phyloP scores from a whole-genome alignment of 352 stramenopile genomes.

The Phytophthora sojae region DNA sequence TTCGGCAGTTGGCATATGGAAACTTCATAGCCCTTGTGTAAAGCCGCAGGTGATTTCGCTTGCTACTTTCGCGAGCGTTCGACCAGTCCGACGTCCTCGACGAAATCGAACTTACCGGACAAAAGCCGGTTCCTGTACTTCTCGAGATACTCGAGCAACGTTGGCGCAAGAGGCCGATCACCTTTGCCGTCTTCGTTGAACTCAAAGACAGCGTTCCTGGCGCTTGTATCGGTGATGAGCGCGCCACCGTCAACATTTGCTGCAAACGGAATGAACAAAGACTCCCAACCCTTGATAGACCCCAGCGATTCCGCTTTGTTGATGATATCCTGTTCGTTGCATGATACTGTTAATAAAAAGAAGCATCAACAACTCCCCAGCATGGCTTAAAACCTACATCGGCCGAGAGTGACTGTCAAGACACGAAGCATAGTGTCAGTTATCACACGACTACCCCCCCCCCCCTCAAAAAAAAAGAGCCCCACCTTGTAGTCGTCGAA shows the following conservation, averaged over 20 bases:
- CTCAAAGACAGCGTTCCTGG: conserved; percentile 71
- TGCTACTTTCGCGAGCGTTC: conserved; percentile 74
- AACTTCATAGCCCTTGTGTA: background rate
- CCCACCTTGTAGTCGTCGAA: conserved; percentile 85
- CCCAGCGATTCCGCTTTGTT: conserved; percentile 55
- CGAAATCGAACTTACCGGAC: conserved; percentile 82
- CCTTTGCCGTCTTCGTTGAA: conserved; percentile 74
- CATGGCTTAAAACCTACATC: conserved; percentile 41
- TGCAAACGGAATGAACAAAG: conserved; percentile 76
- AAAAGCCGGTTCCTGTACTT: conserved; percentile 85
- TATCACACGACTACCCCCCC: background rate
- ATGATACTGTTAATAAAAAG: background rate
- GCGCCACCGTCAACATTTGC: conserved; percentile 71
- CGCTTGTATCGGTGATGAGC: conserved; percentile 61
- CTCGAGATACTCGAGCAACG: conserved; percentile 79
- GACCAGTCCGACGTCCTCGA: conserved; percentile 84
- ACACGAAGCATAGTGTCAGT: no score
- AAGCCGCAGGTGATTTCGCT: background rate
- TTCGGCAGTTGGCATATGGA: background rate
- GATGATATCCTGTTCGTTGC: conserved; percentile 60
- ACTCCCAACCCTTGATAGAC: conserved; percentile 61
- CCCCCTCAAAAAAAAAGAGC: background rate
- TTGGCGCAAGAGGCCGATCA: conserved; percentile 46
- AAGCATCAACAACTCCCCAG: background rate
- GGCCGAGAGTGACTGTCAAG: conserved; percentile 56